phyloP scores from a whole-genome alignment of 2,329 filamentous ascomycete species.

The Bertia moriformis region DNA sequence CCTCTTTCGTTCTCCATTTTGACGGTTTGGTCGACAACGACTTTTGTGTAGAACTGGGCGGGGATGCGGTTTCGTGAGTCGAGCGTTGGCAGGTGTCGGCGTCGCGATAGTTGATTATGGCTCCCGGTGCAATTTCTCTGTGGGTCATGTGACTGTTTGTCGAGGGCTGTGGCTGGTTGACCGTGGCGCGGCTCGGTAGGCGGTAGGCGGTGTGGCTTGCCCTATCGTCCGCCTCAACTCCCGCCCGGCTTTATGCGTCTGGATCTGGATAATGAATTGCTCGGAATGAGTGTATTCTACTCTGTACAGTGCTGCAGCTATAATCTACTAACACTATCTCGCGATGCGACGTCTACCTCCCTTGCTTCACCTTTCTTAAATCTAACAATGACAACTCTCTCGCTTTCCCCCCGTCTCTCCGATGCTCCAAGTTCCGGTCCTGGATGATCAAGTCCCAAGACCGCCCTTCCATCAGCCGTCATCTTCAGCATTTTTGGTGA shows the following conservation, averaged over 20 bases:
- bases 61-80: too few relatives aligned
- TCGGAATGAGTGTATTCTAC: too few relatives aligned
- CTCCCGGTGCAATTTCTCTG: too few relatives aligned
- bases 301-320: too few relatives aligned
- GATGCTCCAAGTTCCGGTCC: conserved; percentile 36
- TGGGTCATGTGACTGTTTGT: conserved; percentile 24
- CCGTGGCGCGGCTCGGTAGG: conserved; percentile 2
- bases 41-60: too few relatives aligned
- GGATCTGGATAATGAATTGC: too few relatives aligned
- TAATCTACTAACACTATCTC: too few relatives aligned
- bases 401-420: conserved; percentile 27
- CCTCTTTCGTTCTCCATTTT: conserved; percentile 99
- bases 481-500: conserved; percentile 21
- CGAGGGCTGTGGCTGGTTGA: conserved; percentile 13
- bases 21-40: conserved; percentile 18
- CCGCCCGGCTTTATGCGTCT: too few relatives aligned
- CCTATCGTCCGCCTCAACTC: too few relatives aligned
- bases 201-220: neutral
- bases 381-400: neutral
- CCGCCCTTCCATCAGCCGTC: conserved; percentile 27
- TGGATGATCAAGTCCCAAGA: conserved; percentile 35
- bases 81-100: too few relatives aligned
- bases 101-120: too few relatives aligned
- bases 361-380: neutral
- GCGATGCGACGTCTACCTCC: conserved; percentile 28